Conservation (phyloP, 495 filamentous ascomycete genomes). For the Lasiosphaeria ovina region DNA sequence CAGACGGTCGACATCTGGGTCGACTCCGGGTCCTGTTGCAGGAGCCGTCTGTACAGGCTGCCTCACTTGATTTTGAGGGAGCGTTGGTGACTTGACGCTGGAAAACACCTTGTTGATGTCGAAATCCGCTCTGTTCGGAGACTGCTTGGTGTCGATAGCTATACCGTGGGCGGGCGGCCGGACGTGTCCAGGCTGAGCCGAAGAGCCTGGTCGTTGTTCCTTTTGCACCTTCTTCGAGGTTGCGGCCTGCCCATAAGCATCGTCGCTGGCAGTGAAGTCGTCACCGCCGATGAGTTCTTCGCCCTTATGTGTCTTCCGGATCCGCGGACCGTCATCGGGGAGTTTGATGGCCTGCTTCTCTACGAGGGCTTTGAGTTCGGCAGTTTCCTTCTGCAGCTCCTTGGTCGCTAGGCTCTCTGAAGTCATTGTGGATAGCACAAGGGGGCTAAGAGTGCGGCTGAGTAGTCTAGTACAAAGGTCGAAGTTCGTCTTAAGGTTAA, state of each 20-base stretch:
- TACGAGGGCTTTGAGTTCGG: slow-evolving; percentile 64
- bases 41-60: slow-evolving; percentile 44
- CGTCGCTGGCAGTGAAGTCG: slow-evolving; percentile 36
- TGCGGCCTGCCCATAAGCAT: slow-evolving; percentile 32
- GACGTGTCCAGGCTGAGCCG: slow-evolving; percentile 8
- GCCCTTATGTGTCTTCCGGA: slow-evolving; percentile 91
- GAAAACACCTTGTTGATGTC: slow-evolving; percentile 72
- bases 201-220: slow-evolving; percentile 22
- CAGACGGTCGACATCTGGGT: slow-evolving; percentile 88
- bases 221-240: slow-evolving; percentile 27
- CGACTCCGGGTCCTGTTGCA: slow-evolving; percentile 54
- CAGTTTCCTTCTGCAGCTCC: slow-evolving; percentile 77
- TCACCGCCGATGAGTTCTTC: slow-evolving; percentile 84
- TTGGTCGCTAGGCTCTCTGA: slow-evolving; percentile 87
- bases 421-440: slow-evolving; percentile 77
- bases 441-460: slow-evolving; percentile 62
- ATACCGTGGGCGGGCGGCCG: slow-evolving; percentile 32
- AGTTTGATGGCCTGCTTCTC: slow-evolving; percentile 87
- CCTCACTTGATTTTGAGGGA: slow-evolving; percentile 39
- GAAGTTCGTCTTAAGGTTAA: slow-evolving; percentile 84
- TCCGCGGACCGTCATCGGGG: slow-evolving; percentile 77
- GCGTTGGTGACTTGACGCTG: slow-evolving; percentile 59
- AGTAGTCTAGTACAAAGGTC: slow-evolving; percentile 75
- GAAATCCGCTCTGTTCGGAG: slow-evolving; percentile 53
- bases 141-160: slow-evolving; percentile 51